These are phyloP conservation scores for Circinella umbellata DNA, from an alignment of 371 early-diverging fungal species.

Conservation along the genomic window DNA sequence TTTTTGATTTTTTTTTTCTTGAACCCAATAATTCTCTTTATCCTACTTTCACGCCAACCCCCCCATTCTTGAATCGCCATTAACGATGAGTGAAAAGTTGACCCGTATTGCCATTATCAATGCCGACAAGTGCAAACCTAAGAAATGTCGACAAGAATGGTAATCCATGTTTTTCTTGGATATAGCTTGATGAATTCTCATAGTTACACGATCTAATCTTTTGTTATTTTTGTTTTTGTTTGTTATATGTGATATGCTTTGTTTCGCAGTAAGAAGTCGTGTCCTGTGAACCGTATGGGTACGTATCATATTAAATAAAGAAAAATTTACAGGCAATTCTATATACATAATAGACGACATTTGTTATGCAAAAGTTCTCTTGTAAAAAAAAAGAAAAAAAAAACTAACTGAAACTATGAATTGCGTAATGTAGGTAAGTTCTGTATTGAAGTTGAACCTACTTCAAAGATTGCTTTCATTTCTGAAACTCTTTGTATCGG, in stretches of 20 bases:
- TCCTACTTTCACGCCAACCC: constrained; percentile 6
- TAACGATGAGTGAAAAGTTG: constrained; percentile 72
- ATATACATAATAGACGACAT: too few relatives aligned
- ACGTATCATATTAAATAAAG: constrained; percentile 23
- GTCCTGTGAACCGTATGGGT: constrained; percentile 89
- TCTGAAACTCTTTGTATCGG: constrained; percentile 99
- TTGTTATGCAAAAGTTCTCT: too few relatives aligned
- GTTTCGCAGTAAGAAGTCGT: constrained; percentile 74
- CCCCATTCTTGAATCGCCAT: constrained; percentile 2
- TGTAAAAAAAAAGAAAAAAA: too few relatives aligned
- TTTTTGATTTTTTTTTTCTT: neutral
- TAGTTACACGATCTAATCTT: constrained; percentile 6
- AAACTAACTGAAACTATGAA: neutral
- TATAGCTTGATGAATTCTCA: too few relatives aligned
- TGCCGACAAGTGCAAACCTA: constrained; percentile 99
- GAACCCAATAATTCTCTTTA: neutral
- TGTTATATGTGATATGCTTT: neutral
- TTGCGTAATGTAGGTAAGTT: constrained; percentile 81
- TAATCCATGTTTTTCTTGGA: constrained; percentile 43
- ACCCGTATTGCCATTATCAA: constrained; percentile 98
- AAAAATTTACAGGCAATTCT: too few relatives aligned
- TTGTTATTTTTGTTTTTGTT: constrained; percentile 6
- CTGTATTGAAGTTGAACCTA: constrained; percentile 91
- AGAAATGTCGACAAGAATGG: constrained; percentile 99
- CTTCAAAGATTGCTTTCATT: constrained; percentile 90